Conservation (phyloP, 257 asterid species). For the Schizonepeta tenuifolia region DNA sequence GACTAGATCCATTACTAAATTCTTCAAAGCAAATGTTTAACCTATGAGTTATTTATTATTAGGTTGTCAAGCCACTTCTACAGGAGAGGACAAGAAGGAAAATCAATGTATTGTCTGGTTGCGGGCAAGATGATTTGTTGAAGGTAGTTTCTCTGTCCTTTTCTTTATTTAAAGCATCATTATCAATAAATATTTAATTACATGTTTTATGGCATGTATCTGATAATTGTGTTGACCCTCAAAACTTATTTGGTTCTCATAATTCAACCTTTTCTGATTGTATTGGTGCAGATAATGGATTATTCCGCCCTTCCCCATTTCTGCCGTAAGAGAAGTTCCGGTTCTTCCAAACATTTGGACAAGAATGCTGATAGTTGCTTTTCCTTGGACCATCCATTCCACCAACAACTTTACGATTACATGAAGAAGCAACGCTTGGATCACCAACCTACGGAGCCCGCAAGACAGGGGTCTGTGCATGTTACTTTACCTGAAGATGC, state of each 20-base stretch:
- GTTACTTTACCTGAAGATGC: conserved; percentile 68
- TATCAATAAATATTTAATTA: not conserved
- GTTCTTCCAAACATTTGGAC: conserved; percentile 52
- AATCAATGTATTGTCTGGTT: conserved; percentile 65
- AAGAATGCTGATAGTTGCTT: conserved; percentile 47
- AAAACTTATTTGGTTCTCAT: not conserved
- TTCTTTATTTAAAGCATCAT: conserved; percentile 18
- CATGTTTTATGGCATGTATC: not conserved
- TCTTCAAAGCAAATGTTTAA: conserved; percentile 10
- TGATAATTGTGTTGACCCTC: not conserved
- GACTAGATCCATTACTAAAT: not conserved
- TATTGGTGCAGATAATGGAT: conserved; percentile 68
- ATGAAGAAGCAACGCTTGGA: conserved; percentile 54
- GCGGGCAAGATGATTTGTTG: conserved; percentile 71
- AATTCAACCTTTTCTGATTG: not conserved
- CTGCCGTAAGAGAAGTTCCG: conserved; percentile 63
- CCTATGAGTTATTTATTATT: conserved; percentile 33
- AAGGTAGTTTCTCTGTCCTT: conserved; percentile 51
- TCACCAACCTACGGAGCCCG: conserved; percentile 36
- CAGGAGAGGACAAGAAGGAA: conserved; percentile 74
- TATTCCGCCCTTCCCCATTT: conserved; percentile 77
- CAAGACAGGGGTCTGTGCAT: conserved; percentile 69
- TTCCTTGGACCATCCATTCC: conserved; percentile 76
- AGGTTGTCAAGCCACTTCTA: conserved; percentile 83
- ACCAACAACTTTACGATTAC: conserved; percentile 64